A percentile compares a stretch with the other conserved stretches of the same genome.
Conservation (phyloP, 371 early-diverging fungal genomes). For the Mucor sp. region DNA sequence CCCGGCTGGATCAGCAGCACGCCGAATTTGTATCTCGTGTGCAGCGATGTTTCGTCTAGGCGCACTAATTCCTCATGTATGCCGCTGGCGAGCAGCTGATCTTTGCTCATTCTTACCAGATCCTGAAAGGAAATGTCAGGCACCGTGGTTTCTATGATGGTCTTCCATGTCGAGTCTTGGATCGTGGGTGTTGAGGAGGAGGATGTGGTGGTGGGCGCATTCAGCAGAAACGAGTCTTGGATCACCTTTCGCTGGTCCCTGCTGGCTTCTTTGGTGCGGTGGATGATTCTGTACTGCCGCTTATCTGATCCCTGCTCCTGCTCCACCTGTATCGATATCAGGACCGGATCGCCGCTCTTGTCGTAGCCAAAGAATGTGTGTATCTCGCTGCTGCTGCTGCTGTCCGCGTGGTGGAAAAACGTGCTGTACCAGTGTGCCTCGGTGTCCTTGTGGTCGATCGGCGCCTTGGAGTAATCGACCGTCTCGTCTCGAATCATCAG, state of each 20-base stretch:
- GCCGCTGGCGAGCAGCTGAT: constrained; percentile 20
- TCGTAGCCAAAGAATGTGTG: constrained; percentile 29
- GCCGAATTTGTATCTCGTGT: constrained; percentile 80
- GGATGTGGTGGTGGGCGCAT: constrained; percentile 7
- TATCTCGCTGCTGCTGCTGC: neutral
- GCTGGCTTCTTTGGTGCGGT: constrained; percentile 11
- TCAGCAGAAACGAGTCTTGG: constrained; percentile 20
- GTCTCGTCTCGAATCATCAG: neutral
- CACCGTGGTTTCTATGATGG: constrained; percentile 23
- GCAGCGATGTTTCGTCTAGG: constrained; percentile 55
- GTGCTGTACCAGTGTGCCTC: constrained; percentile 35
- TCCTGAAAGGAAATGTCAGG: constrained; percentile 17
- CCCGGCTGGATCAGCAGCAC: constrained; percentile 69
- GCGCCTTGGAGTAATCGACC: neutral
- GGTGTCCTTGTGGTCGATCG: constrained; percentile 34
- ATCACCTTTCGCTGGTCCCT: constrained; percentile 26
- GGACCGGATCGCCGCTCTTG: constrained; percentile 17
- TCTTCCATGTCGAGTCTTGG: constrained; percentile 22
- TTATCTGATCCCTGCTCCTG: neutral
- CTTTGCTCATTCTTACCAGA: constrained; percentile 11
- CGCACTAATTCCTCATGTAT: constrained; percentile 30
- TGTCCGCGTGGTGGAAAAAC: constrained; percentile 19
- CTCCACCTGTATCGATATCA: constrained; percentile 21
- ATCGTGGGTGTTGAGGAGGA: neutral
- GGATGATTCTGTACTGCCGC: constrained; percentile 28